Evolutionary conservation across 2,329 filamentous ascomycete genomes (phyloP), one percentile per base, ranked within the genome.

Genomic region (Alternaria solani): DNA sequence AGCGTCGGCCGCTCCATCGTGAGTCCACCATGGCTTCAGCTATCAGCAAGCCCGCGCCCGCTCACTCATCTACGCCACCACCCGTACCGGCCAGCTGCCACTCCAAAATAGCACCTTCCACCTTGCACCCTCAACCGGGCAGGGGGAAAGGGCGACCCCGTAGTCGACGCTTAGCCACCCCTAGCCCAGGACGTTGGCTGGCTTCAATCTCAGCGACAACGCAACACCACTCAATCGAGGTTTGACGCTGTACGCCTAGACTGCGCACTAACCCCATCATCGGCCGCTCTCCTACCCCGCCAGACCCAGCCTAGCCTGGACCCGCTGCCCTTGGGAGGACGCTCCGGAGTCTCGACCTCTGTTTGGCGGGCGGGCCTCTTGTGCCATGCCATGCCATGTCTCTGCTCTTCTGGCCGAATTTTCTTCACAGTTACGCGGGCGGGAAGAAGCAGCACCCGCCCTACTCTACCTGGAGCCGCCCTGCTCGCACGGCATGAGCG

Each of bases 41-140:
- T 20, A 42, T 20, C 14, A 36, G 38, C 7, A n/a, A 53, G 51
- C 39, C 39, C 39, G n/a, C 25, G 51, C 26, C 16, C n/a, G 32
- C 44, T 39, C n/a, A 28, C 38, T 49, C 61, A 59, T 54, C 48
- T 18, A 28, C 59, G 60, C 57, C 60, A 65, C 55, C 39, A 44
- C 32, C 20, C 39, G 44, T 44, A 55, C 46, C 38, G 51, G 28
- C 56, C 51, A 49, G 51, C 56, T 38, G 56, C 51, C 25, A 23
- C 18, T 34, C 41, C 23, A 42, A 46, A 42, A 55, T 47, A 55
- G 30, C 46, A 30, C 23, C 44, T 8, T 14, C 20, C 20, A 23
- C 20, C 20, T 23, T 23, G 20, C 20, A 23, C 20, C n/a, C n/a
- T n/a, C n/a, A n/a, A n/a, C n/a, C 2, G 20, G 20, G 20, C 20